Base-by-base conservation (phyloP, 2,329 filamentous ascomycete genomes). In the Daldinia eschscholtzii region DNA sequence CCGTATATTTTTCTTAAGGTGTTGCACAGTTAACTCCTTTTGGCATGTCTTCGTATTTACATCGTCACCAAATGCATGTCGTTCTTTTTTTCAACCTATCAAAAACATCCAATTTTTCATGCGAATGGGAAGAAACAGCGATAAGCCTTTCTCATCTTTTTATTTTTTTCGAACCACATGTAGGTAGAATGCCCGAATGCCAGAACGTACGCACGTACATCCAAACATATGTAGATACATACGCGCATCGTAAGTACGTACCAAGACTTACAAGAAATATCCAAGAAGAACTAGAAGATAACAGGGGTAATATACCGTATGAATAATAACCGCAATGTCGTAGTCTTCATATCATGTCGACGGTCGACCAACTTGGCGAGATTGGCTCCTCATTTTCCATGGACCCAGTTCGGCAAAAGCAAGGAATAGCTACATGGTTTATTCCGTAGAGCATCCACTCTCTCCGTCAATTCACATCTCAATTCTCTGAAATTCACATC, bases 351-450 rank as follows among this genome's bases (percentile, higher is more conserved):
- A 70, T 73, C 70, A 72, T 69, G 56, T 61, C 57, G 35, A 59
- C 50, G 65, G 20, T 35, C 33, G 33, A 35, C 33, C 33, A 35
- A 64, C 70, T 75, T 75, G 73, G 73, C 73, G 73, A 76, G 70
- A 76, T 75, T 76, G 70, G 70, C 60, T 63, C 61, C 58, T 66
- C 59, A 68, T 71, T 68, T 68, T 67, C 57, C 50, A 65, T 68
- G 57, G 58, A 59, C 67, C 65, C 61, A 71, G 71, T 70, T 69
- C 64, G 70, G 72, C 60, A 73, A 73, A 71, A 70, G 67, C 71
- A 73, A 67, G 71, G 69, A 68, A 70, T 67, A 37, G 50, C 56
- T 71, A 66, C 69, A 73, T 67, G 71, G 68, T 68, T 71, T 67
- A 55, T 55, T 55, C 30, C 50, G 50, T 37, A 55, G 13, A 37